Base-by-base conservation (phyloP, 139 green algal genomes). In the Tetraselmis chui region DNA sequence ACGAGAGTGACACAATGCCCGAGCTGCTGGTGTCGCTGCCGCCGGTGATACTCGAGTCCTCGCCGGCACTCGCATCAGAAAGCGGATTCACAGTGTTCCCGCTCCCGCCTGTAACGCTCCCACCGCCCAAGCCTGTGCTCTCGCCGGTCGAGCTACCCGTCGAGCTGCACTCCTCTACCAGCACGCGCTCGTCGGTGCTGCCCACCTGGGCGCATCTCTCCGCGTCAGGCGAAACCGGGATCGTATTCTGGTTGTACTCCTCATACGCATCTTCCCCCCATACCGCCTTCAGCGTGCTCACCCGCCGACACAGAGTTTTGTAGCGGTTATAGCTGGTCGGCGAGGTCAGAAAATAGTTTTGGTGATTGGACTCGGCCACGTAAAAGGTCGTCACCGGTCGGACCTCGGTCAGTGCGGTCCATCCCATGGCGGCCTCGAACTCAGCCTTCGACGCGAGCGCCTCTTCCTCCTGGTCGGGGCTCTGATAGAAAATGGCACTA, bases 401-500 rank as follows among this genome's bases (percentile, higher is more conserved):
- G 11, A 67, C 45, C 45, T 67, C 45, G 45, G 45, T 67, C 45
- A 67, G 18, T 5, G 18, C 18, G 45, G 45, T 67, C 45, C 45
- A 67, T 5, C 45, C 18, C 11, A 25, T 67, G 18, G 45, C 45
- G 45, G 45, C 45, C 45, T 67, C 45, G 45, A 67, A 67, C 11
- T 5, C 45, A 25, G 45, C 45, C 45, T 67, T 67, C 45, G 79
- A 83, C 2, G 23, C 59, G 58, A 78, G 27, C 24, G 79, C 79
- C 24, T 30, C 79, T 80, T 83, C 25, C 79, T 83, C 27, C 59
- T 83, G 79, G 22, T 32, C 28, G 24, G 59, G 30, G 2, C 74
- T 30, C 2, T 83, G 25, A 45, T 83, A 83, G 29, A 83, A 83
- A 2, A 83, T 83, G 29, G 79, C 79, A 23, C 29, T 75, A 5